Evolutionary conservation across 257 asterid genomes (phyloP), one percentile per base, ranked within the genome.

Genomic region (Primulina eburnea): DNA sequence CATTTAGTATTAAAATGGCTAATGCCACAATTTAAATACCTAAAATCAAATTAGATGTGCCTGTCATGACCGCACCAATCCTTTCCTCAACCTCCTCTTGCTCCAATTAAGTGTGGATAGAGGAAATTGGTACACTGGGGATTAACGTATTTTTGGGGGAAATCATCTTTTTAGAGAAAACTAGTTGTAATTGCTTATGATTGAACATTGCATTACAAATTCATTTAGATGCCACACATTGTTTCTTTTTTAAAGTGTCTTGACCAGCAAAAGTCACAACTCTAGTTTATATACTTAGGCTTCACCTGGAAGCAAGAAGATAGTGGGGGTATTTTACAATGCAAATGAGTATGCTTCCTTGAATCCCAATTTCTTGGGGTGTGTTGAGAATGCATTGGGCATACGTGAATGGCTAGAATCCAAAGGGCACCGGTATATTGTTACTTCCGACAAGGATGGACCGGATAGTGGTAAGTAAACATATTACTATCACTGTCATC

Each of bases 331-430:
- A 40, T 89, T 91, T 83, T 94, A 94, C 87, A 86, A 84, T 37
- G 97, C 88, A 67, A 86, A 91, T 17, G 95, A 91, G 75, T 94
- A 91, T 62, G 99, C 97, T 63, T 73, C 94, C 6, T 78, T 79
- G 93, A 94, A 94, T 63, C 99, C 99, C 72, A 82, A 94, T 65
- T 94, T 94, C 67, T 38, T 91, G 35, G 99, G 97, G 9, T 91
- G 98, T 64, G 92, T 69, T 7, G 99, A 94, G 78, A 91, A 88
- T 75, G 95, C 87, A 5, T 76, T 94, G 79, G 99, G 99, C 72
- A 94, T 94, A 61, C 97, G 97, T 10, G 82, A 84, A 8, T 94
- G 99, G 99, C 69, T 94, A 76, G 97, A 94, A 79, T 81, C 96
- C 38, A 77, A 89, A 63, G 99, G 97, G 47, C 99, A 91, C 78